These are phyloP conservation scores for Aureobasidium leucospermi DNA, from an alignment of 2,329 filamentous ascomycete genomes.

Conservation along the genomic window DNA sequence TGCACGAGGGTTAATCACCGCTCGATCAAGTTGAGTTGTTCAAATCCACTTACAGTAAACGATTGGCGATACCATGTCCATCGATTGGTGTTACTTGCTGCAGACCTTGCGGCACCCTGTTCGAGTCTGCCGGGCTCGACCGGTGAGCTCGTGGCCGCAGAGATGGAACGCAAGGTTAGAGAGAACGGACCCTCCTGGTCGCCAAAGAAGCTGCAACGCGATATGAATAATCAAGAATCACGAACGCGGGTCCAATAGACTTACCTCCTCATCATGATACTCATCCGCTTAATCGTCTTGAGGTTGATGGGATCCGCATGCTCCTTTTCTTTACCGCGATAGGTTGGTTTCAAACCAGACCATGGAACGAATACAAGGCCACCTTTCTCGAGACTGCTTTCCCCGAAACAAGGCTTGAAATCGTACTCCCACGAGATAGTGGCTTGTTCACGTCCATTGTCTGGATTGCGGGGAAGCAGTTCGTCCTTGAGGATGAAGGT, in stretches of 20 bases:
- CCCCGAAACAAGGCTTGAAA: slow-evolving; percentile 37
- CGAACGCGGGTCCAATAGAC: slow-evolving; percentile 17
- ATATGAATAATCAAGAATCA: not conserved
- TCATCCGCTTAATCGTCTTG: slow-evolving; percentile 56
- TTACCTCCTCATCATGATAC: slow-evolving; percentile 76
- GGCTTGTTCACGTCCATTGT: slow-evolving; percentile 63
- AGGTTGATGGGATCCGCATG: slow-evolving; percentile 55
- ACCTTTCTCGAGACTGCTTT: slow-evolving; percentile 20
- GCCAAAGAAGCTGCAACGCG: slow-evolving; percentile 62
- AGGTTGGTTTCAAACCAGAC: slow-evolving; percentile 61
- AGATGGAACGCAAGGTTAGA: slow-evolving; percentile 49
- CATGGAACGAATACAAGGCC: slow-evolving; percentile 52
- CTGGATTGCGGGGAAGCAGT: slow-evolving; percentile 46
- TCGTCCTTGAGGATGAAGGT: slow-evolving; percentile 70
- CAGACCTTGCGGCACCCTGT: not conserved
- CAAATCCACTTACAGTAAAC: not conserved
- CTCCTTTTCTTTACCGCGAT: slow-evolving; percentile 58
- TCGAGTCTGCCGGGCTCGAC: slow-evolving; percentile 1
- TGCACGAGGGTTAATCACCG: not conserved
- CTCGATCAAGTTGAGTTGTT: not conserved
- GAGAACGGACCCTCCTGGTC: slow-evolving; percentile 62
- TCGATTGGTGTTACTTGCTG: not conserved
- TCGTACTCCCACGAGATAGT: slow-evolving; percentile 68
- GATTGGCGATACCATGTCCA: slow-evolving; percentile 5
- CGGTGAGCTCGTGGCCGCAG: slow-evolving; percentile 28